Evolutionary conservation across 2,329 filamentous ascomycete species (phyloP).

Genomic region (Aureobasidium sp.): DNA sequence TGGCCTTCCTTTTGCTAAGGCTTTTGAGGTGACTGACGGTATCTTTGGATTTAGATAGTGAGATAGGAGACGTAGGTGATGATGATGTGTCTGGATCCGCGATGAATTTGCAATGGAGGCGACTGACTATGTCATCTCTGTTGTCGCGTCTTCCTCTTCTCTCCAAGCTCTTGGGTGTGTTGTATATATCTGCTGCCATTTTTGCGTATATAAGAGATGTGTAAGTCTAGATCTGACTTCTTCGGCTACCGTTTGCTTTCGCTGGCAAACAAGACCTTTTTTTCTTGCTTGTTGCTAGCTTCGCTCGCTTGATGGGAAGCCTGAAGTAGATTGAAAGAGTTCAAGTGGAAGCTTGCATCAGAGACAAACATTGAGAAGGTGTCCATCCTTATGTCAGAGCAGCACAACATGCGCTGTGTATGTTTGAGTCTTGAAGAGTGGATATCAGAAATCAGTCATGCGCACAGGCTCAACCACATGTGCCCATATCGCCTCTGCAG

Average conservation of each 20-base stretch:
- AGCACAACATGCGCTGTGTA: not conserved
- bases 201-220: not conserved
- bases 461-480: not conserved
- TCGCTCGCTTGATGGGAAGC: not conserved
- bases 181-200: not conserved
- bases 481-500: not conserved
- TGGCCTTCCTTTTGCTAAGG: not conserved
- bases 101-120: not conserved
- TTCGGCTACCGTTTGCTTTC: not conserved
- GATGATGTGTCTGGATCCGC: not conserved
- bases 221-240: not conserved
- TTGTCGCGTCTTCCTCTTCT: not conserved
- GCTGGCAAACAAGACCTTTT: not conserved
- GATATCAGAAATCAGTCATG: not conserved
- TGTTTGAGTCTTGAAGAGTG: not conserved
- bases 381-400: not conserved
- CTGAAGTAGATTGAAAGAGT: not conserved
- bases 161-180: not conserved
- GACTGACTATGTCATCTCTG: not conserved
- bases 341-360: not conserved
- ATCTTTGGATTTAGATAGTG: not conserved
- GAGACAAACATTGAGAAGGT: not conserved
- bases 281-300: not conserved
- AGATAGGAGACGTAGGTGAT: not conserved
- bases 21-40: not conserved